Conservation (phyloP, 371 early-diverging fungal species). For the Rhizopus arrhizus region DNA sequence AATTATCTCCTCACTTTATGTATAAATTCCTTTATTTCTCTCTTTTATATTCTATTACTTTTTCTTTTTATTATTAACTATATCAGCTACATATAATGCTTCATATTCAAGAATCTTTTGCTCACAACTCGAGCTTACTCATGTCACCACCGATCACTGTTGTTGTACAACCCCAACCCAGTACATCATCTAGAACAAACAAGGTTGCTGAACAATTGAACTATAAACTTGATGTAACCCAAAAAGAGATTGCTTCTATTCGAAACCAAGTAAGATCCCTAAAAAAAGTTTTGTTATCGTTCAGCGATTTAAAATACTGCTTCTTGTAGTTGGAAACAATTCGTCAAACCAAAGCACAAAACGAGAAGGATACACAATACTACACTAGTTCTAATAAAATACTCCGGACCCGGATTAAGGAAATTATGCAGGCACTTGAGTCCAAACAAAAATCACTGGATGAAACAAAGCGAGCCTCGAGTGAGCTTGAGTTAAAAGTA, state of each 20-base stretch:
- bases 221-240: slow-evolving; percentile 29
- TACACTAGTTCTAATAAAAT: slow-evolving; percentile 39
- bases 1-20: slow-evolving; percentile 5
- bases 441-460: slow-evolving; percentile 46
- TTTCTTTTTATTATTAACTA: slow-evolving; percentile 2
- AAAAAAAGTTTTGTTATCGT: not conserved
- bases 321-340: slow-evolving; percentile 32
- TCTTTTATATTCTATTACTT: slow-evolving; percentile 5
- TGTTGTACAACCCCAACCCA: slow-evolving; percentile 37
- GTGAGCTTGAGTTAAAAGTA: slow-evolving; percentile 41
- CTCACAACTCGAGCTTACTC: slow-evolving; percentile 24
- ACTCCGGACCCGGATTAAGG: slow-evolving; percentile 36
- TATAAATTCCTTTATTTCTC: not conserved
- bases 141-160: slow-evolving; percentile 25
- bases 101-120: slow-evolving; percentile 34
- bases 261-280: slow-evolving; percentile 33
- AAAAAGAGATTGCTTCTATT: slow-evolving; percentile 34
- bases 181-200: slow-evolving; percentile 37
- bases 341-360: slow-evolving; percentile 34
- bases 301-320: not conserved
- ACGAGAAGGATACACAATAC: slow-evolving; percentile 30
- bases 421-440: slow-evolving; percentile 44
- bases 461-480: slow-evolving; percentile 39
- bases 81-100: slow-evolving; percentile 19
- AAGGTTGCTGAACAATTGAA: slow-evolving; percentile 46